Percentiles rank a stretch among this genome's conserved stretches.
Conservation (phyloP, 352 stramenopile species). For the Phytophthora cajani region DNA sequence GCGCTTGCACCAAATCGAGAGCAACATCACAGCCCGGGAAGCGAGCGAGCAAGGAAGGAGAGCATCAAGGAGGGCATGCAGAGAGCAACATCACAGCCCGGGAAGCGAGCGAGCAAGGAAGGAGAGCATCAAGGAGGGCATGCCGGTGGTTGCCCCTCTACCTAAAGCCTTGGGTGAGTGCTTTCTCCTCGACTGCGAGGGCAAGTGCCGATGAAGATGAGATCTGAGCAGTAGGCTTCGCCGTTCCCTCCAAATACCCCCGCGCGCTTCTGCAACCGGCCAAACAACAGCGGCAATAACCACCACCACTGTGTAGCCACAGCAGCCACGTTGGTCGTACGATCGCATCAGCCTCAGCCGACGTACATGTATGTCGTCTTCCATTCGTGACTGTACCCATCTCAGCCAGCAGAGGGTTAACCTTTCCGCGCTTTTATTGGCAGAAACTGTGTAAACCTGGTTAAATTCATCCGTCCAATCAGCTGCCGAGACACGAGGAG, state of each 20-base stretch:
- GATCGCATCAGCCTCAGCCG: background rate
- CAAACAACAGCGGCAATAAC: background rate
- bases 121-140: background rate
- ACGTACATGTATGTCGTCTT: background rate
- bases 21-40: constrained; percentile 2
- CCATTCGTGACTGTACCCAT: background rate
- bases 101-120: background rate
- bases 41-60: background rate
- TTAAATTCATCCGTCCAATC: constrained; percentile 15
- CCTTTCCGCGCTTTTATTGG: background rate
- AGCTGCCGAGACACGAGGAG: constrained; percentile 8
- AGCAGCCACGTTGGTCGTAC: background rate
- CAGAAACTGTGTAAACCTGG: background rate
- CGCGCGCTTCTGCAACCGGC: constrained; percentile 15
- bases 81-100: constrained; percentile 10
- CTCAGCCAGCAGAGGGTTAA: background rate
- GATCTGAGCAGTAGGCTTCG: constrained; percentile 1
- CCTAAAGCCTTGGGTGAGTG: background rate
- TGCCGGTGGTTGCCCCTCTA: constrained; percentile 21
- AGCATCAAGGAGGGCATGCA: background rate
- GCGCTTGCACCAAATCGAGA: constrained; percentile 34
- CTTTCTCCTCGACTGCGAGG: background rate
- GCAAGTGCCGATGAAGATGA: background rate
- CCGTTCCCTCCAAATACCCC: background rate
- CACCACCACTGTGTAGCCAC: background rate